These are phyloP conservation scores for Neopestalotiopsis sp. DNA, from an alignment of 2,329 filamentous ascomycete species.

Conservation along the genomic window DNA sequence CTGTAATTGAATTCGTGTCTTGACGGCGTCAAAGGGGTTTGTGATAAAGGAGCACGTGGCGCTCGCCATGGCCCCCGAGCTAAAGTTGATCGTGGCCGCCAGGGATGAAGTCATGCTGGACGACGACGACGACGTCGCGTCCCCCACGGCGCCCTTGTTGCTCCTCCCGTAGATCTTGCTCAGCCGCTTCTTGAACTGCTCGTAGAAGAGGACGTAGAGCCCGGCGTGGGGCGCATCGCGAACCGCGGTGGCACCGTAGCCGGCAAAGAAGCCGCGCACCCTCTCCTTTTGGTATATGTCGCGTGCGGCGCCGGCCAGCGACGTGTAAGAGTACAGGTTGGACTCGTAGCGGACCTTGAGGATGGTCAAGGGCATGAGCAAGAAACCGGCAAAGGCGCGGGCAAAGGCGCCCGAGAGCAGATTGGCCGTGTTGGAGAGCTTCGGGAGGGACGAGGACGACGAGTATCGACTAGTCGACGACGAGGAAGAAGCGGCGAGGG, in stretches of 20 bases:
- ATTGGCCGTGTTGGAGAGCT: constrained; percentile 84
- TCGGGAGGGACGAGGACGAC: constrained; percentile 77
- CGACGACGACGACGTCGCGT: background rate
- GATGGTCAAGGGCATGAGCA: constrained; percentile 95
- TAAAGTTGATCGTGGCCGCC: constrained; percentile 80
- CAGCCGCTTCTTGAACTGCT: constrained; percentile 75
- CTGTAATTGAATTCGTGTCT: constrained; percentile 92
- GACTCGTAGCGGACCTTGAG: constrained; percentile 97
- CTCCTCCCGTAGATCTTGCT: constrained; percentile 36
- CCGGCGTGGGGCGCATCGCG: constrained; percentile 97
- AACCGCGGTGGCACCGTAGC: constrained; percentile 91
- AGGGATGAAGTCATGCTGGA: constrained; percentile 41
- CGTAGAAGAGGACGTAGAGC: constrained; percentile 92
- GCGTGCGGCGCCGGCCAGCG: constrained; percentile 71
- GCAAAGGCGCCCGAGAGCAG: constrained; percentile 84
- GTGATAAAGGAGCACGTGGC: constrained; percentile 85
- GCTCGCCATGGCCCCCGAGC: constrained; percentile 80
- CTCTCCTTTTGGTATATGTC: constrained; percentile 80
- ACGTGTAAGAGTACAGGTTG: constrained; percentile 81
- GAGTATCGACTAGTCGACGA: constrained; percentile 14
- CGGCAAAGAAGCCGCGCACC: constrained; percentile 84
- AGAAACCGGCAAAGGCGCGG: constrained; percentile 83
- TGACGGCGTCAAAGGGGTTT: constrained; percentile 96
- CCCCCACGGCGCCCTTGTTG: background rate
- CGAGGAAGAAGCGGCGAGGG: constrained; percentile 29